These are phyloP conservation scores for Rubroboletus pulcherrimus DNA, from an alignment of 768 basidiomycete genomes.

Conservation along the genomic window DNA sequence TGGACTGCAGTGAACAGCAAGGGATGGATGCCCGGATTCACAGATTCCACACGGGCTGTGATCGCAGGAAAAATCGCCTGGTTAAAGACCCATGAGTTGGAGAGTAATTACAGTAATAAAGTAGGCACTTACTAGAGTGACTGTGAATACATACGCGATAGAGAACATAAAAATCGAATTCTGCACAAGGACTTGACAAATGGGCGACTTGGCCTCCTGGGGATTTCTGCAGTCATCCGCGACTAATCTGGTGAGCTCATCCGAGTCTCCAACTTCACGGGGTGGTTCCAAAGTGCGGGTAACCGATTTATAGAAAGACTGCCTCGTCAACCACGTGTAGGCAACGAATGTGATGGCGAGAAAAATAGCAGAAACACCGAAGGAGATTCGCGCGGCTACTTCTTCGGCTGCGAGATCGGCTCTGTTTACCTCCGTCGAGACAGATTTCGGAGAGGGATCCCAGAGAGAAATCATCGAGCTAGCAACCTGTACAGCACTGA, in stretches of 20 bases:
- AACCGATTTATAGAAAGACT: neutral
- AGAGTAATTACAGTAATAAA: too few relatives aligned
- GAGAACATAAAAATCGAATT: neutral
- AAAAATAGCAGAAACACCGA: neutral
- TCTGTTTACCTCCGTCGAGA: too few relatives aligned
- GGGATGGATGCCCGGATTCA: neutral
- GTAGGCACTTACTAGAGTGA: neutral
- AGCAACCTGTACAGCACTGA: neutral
- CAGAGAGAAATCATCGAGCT: neutral
- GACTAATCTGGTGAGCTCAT: neutral
- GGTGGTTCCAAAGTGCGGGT: neutral
- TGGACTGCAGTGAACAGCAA: neutral
- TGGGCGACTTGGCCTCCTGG: neutral
- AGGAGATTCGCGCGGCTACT: neutral
- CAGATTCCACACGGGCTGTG: neutral
- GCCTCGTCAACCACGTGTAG: neutral
- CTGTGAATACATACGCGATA: neutral
- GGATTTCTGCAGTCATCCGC: neutral
- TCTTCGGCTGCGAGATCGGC: neutral
- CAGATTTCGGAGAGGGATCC: neutral
- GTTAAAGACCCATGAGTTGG: neutral
- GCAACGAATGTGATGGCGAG: neutral
- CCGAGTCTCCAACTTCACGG: neutral
- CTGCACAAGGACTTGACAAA: neutral
- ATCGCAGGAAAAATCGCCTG: neutral